Evolutionary conservation across 371 early-diverging fungal genomes (phyloP).

Genomic region (Mortierella sp.): DNA sequence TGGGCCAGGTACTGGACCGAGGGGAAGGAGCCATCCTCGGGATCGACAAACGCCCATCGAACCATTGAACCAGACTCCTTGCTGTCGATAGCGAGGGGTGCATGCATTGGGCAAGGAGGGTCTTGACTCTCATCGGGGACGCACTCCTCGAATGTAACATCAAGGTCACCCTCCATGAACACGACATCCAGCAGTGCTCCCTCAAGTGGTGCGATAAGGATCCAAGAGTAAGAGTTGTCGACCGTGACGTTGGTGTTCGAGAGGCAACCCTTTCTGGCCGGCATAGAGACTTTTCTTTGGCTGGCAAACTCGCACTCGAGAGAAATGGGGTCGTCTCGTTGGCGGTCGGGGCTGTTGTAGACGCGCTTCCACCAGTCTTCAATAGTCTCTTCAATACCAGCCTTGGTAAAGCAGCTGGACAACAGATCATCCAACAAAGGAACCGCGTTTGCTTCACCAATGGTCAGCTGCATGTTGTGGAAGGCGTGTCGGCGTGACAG

Average conservation of each 20-base stretch:
- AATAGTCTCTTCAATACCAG: constrained; percentile 15
- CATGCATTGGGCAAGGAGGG: no score
- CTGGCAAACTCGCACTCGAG: constrained; percentile 16
- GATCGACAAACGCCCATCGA: constrained; percentile 2
- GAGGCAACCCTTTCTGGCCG: constrained; percentile 1
- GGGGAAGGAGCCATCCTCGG: constrained; percentile 9
- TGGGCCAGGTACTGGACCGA: constrained; percentile 17
- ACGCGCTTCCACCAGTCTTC: constrained; percentile 21
- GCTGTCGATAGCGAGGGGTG: no score
- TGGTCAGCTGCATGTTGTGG: constrained; percentile 18
- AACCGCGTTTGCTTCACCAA: not conserved
- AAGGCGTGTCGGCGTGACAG: not conserved
- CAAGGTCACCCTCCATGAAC: constrained; percentile 17
- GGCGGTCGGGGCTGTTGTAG: not conserved
- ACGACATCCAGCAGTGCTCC: constrained; percentile 10
- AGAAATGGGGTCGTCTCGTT: constrained; percentile 9
- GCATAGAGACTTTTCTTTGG: not conserved
- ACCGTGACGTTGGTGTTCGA: constrained; percentile 4
- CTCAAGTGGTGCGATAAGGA: constrained; percentile 10
- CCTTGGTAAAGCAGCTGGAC: constrained; percentile 14
- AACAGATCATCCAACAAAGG: constrained; percentile 15
- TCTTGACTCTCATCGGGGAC: not conserved
- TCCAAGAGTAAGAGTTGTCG: constrained; percentile 15
- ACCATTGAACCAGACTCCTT: not conserved
- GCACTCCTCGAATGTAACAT: constrained; percentile 14